Evolutionary conservation across 306 rosid genomes (phyloP).

Genomic region (Rubus parviflorus): DNA sequence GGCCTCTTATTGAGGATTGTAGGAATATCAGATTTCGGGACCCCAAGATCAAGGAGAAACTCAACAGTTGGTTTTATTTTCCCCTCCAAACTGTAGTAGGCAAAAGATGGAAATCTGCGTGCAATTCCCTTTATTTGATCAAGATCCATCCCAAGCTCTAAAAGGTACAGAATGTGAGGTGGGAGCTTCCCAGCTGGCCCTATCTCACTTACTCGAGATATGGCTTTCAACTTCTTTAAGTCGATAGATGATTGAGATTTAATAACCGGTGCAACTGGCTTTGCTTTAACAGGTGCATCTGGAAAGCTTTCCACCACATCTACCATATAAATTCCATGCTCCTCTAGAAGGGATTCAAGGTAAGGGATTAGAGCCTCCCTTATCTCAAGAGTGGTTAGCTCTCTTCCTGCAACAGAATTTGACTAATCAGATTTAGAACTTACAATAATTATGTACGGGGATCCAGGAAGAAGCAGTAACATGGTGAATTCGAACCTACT

Average conservation of each 20-base stretch:
- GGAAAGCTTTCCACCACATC: constrained; percentile 76
- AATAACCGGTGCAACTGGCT: constrained; percentile 28
- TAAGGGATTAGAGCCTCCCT: constrained; percentile 75
- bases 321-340: constrained; percentile 52
- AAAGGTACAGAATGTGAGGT: constrained; percentile 72
- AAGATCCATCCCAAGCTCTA: constrained; percentile 78
- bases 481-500: constrained; percentile 70
- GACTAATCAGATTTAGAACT: constrained; percentile 25
- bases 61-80: constrained; percentile 87
- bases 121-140: constrained; percentile 67
- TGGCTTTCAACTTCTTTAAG: constrained; percentile 61
- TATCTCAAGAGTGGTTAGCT: constrained; percentile 89
- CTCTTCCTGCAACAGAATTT: constrained; percentile 63
- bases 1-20: constrained; percentile 76
- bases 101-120: constrained; percentile 68
- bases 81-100: constrained; percentile 85
- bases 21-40: constrained; percentile 66
- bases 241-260: constrained; percentile 37
- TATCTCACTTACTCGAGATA: constrained; percentile 61
- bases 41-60: constrained; percentile 87
- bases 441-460: constrained; percentile 1
- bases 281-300: constrained; percentile 55
- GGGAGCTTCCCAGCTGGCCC: constrained; percentile 69
- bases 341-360: constrained; percentile 76
- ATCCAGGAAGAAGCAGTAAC: constrained; percentile 20